Evolutionary conservation across 2,329 filamentous ascomycete species (phyloP).

Genomic region (Alternaria ethzedia): DNA sequence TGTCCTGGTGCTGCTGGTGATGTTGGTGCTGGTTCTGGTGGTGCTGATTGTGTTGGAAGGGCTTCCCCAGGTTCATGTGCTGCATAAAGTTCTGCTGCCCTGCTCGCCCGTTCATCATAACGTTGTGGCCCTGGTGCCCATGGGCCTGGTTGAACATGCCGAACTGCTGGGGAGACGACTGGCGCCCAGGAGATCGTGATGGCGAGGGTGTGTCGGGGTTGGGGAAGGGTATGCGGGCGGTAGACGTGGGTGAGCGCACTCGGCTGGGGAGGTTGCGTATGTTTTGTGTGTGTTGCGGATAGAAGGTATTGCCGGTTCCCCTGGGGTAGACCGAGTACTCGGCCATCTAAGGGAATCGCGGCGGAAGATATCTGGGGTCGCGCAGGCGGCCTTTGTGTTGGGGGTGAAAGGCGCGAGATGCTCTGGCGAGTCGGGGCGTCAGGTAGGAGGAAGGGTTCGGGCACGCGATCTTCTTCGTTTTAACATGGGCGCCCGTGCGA

Average conservation of each 20-base stretch:
- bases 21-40: conserved; percentile 59
- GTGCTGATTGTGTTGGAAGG: conserved; percentile 66
- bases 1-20: conserved; percentile 67
- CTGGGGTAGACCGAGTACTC: conserved; percentile 69
- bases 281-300: conserved; percentile 60
- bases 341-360: conserved; percentile 65
- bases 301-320: conserved; percentile 67
- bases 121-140: conserved; percentile 72
- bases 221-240: conserved; percentile 52
- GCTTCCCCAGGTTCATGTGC: conserved; percentile 71
- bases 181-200: conserved; percentile 62
- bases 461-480: conserved; percentile 56
- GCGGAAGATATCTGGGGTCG: conserved; percentile 27
- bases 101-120: conserved; percentile 75
- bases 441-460: conserved; percentile 53
- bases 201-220: conserved; percentile 62
- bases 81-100: conserved; percentile 62
- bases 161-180: conserved; percentile 56
- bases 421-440: conserved; percentile 32
- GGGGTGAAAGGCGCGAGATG: conserved; percentile 31
- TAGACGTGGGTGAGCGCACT: conserved; percentile 55
- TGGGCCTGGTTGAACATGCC: conserved; percentile 75
- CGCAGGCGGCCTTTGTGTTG: conserved; percentile 41
- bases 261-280: conserved; percentile 55
- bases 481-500: conserved; percentile 54